Percentiles rank a stretch among this genome's conserved stretches.
Conservation (phyloP, 257 asterid species). For the Marsdenia floribunda region DNA sequence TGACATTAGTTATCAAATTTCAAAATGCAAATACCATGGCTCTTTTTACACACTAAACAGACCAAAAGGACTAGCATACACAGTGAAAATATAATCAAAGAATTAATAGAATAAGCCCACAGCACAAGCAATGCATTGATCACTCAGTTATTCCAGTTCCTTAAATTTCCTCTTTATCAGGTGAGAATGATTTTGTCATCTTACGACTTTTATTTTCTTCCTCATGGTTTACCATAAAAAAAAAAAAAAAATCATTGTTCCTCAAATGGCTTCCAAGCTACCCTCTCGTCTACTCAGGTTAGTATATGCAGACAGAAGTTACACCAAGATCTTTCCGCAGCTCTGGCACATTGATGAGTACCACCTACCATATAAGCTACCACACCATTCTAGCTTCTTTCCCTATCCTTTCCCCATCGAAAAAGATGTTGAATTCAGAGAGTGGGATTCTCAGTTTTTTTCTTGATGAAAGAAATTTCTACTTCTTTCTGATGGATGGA, state of each 20-base stretch:
- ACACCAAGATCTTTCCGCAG: background rate
- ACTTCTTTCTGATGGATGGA: background rate
- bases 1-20: background rate
- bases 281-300: background rate
- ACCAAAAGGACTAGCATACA: background rate
- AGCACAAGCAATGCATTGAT: background rate
- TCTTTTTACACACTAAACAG: constrained; percentile 1
- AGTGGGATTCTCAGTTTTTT: background rate
- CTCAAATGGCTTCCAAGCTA: background rate
- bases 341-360: background rate
- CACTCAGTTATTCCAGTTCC: background rate
- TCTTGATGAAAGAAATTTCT: background rate
- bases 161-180: background rate
- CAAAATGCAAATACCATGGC: background rate
- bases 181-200: background rate
- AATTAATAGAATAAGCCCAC: background rate
- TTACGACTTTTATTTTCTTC: background rate
- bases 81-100: background rate
- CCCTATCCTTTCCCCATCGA: background rate
- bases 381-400: background rate
- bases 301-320: background rate
- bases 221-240: background rate
- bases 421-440: background rate
- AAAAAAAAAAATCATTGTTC: background rate
- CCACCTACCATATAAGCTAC: background rate